Base-by-base conservation (phyloP, 2,329 filamentous ascomycete species). In the Chrysosphaeria jannelii region DNA sequence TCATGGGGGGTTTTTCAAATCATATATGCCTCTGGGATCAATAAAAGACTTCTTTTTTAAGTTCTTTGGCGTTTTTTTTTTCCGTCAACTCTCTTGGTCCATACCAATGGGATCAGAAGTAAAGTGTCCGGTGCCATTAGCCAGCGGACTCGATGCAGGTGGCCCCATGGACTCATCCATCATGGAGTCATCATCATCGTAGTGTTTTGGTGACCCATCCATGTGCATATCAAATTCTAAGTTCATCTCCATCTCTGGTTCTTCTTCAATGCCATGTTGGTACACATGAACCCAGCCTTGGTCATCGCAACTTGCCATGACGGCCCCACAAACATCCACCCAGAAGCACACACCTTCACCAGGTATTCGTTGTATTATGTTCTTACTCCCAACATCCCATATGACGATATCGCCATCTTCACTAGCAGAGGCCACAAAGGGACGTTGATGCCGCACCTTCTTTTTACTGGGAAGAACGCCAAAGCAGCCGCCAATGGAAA, bases 371-470 rank as follows among this genome's bases (percentile, higher is more conserved):
- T 91, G 79, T 11, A 91, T 47, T 3, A 89, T 48, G 26, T 70
- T 64, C 43, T 93, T 97, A 37, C 53, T 74, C 29, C 60, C 65
- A 9, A 91, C 75, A 35, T 93, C 78, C 85, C 85, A 97, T 25
- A 89, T 56, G 10, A 89, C 51, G 8, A 90, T 57, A 22, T 63
- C 59, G 10, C 79, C 76, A 35, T 91, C 75, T 40, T 93, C 81
- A 40, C 75, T 88, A 0, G 79, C 76, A 16, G 70, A 71, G 0
- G 66, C 71, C 10, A 79, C 59, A 35, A 89, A 89, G 0, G 29
- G 26, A 13, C 39, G n/a, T n/a, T 23, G 20, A 10, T 5, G 5
- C 0, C 13, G 13, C 9, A 6, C 15, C 3, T 15, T 19, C 37
- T 30, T 25, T 8, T 23, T 20, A 14, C 23, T 29, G 16, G 33